Evolutionary conservation across 495 filamentous ascomycete species (phyloP).

Genomic region (Neurospora tetraspora): DNA sequence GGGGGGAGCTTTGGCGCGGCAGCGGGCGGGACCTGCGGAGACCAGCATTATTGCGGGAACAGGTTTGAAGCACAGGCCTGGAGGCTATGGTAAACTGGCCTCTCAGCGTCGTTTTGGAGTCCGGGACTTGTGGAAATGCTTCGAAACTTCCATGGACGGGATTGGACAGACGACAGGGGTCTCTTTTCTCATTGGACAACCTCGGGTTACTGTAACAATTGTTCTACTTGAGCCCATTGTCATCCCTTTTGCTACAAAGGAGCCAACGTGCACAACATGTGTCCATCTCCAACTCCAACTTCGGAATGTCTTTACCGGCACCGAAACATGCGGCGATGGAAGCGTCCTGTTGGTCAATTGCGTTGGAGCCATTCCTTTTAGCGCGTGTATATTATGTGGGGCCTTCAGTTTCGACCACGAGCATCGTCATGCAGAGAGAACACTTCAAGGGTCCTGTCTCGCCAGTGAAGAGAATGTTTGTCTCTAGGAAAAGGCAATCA

Average conservation of each 20-base stretch:
- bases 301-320: neutral
- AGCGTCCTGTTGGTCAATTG: neutral
- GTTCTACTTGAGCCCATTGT: neutral
- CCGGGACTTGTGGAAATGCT: constrained; percentile 10
- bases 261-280: neutral
- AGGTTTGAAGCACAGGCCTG: constrained; percentile 1
- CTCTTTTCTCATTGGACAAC: neutral
- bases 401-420: neutral
- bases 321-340: neutral
- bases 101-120: constrained; percentile 3
- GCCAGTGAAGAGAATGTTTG: neutral
- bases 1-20: constrained; percentile 3
- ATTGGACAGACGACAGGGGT: neutral
- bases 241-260: neutral
- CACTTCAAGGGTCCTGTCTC: neutral
- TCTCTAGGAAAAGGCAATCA: neutral
- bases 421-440: neutral
- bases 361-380: neutral
- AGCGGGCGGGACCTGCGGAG: constrained; percentile 6
- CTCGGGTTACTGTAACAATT: neutral
- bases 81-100: constrained; percentile 9
- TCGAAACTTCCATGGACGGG: constrained; percentile 18
- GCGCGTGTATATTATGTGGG: neutral
- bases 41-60: constrained; percentile 13
- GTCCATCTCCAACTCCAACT: neutral